phyloP scores from a whole-genome alignment of 2,329 filamentous ascomycete genomes.

The Nemania abortiva region DNA sequence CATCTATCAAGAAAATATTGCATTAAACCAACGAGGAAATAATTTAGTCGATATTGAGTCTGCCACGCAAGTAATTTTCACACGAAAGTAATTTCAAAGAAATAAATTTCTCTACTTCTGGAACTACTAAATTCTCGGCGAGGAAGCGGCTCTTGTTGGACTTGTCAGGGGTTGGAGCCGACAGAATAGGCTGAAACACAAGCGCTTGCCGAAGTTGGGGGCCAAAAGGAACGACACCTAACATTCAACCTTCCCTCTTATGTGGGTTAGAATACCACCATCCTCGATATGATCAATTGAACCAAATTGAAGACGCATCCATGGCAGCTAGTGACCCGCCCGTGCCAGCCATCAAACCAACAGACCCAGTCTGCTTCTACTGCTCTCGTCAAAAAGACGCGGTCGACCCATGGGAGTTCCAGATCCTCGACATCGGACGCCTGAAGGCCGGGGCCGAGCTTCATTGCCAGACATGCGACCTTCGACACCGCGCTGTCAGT shows the following conservation, averaged over 20 bases:
- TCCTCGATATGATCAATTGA: neutral
- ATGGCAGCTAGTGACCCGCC: slow-evolving; percentile 25
- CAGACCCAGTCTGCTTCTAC: slow-evolving; percentile 27
- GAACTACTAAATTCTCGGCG: no score
- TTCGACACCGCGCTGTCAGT: slow-evolving; percentile 25
- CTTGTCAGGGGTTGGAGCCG: neutral
- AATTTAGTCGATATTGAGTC: no score
- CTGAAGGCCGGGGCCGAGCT: slow-evolving; percentile 19
- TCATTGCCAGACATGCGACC: slow-evolving; percentile 24
- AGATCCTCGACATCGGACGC: slow-evolving; percentile 26
- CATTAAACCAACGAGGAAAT: no score
- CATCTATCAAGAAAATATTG: no score
- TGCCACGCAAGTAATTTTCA: no score
- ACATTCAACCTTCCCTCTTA: neutral
- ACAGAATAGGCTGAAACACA: neutral
- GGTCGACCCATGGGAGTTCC: slow-evolving; percentile 26
- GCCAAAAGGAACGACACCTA: slow-evolving; percentile 3
- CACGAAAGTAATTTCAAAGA: no score
- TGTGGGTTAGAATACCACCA: neutral
- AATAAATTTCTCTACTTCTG: no score
- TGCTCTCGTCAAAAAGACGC: slow-evolving; percentile 23
- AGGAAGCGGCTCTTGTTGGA: neutral
- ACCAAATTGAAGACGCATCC: neutral
- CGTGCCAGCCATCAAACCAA: slow-evolving; percentile 23
- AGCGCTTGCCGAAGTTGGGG: slow-evolving; percentile 16